Evolutionary conservation across 441 rosid species (phyloP), one percentile per base, ranked within the genome.

Genomic region (Manihot esculenta): DNA sequence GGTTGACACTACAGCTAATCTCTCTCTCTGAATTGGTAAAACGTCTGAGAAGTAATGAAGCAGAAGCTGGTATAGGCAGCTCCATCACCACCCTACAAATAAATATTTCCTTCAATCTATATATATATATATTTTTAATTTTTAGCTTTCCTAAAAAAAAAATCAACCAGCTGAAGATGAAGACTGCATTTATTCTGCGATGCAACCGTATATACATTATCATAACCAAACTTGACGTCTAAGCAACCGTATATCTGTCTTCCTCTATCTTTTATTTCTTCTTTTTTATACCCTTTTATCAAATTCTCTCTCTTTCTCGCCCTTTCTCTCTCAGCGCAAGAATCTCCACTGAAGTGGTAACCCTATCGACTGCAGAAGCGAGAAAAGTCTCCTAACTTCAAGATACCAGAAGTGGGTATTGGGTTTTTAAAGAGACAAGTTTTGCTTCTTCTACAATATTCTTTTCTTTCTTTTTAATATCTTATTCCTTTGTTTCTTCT

Each of bases 181-280:
- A 30, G 72, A 45, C n/a, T 38, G 64, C 66, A 78, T 72, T n/a
- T 59, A 73, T 70, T 73, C 73, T 81, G 9, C 54, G 49, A 72
- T 75, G 74, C 69, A 72, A 79, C 12, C 85, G 80, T 76, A 74
- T 78, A 72, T 72, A 86, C 77, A 62, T 53, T 74, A 84, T 59
- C 73, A 80, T 62, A 81, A 48, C 84, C 77, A 74, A 74, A 84
- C 98, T 86, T 90, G 88, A 77, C 86, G 82, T 89, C 81, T 93
- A 91, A 85, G 99, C 66, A 88, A 87, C 75, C 84, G 65, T 49
- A 10, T 66, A 38, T 72, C 72, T 63, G 42, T 72, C 67, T 72
- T 63, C 41, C 41, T 35, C 41, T 35, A 30, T 35, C 4, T 75
- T 69, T 26, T 69, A 50, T 48, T 47, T 42, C 69, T 20, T 47